Percentiles rank a stretch among this genome's conserved stretches.
Evolutionary conservation across 352 stramenopile genomes (phyloP).

Genomic region (Globisporangium cystogenes): DNA sequence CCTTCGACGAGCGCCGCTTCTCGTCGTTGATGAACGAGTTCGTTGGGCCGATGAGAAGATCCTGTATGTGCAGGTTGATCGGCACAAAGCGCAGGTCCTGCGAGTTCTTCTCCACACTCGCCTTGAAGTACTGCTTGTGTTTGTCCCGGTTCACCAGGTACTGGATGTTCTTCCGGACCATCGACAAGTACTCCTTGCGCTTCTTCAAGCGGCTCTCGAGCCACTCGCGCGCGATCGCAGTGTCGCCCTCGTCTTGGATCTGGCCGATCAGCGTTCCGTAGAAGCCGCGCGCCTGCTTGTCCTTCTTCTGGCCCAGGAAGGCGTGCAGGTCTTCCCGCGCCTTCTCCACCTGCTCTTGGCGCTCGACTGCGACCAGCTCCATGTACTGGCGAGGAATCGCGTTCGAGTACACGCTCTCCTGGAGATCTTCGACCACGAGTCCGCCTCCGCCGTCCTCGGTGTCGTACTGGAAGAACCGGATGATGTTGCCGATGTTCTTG

Average conservation of each 20-base stretch:
- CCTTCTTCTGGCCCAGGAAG: conserved; percentile 86
- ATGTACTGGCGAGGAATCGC: conserved; percentile 78
- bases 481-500: conserved; percentile 88
- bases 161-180: conserved; percentile 81
- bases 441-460: conserved; percentile 73
- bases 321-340: conserved; percentile 69
- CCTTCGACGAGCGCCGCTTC: conserved; percentile 63
- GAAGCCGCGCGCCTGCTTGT: conserved; percentile 75
- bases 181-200: conserved; percentile 76
- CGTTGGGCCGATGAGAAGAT: conserved; percentile 75
- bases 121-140: conserved; percentile 88
- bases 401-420: conserved; percentile 75
- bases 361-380: conserved; percentile 70
- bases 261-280: conserved; percentile 85
- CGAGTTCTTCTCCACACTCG: conserved; percentile 84
- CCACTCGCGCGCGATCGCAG: conserved; percentile 68
- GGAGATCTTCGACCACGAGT: conserved; percentile 80
- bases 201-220: conserved; percentile 73
- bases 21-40: conserved; percentile 86
- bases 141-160: conserved; percentile 85
- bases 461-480: conserved; percentile 87
- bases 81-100: conserved; percentile 77
- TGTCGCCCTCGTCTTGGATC: conserved; percentile 84
- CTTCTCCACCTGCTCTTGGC: conserved; percentile 75
- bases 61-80: conserved; percentile 87